These are phyloP conservation scores for Amphicarpaea edgeworthii DNA, from an alignment of 306 rosid genomes.

Conservation along the genomic window DNA sequence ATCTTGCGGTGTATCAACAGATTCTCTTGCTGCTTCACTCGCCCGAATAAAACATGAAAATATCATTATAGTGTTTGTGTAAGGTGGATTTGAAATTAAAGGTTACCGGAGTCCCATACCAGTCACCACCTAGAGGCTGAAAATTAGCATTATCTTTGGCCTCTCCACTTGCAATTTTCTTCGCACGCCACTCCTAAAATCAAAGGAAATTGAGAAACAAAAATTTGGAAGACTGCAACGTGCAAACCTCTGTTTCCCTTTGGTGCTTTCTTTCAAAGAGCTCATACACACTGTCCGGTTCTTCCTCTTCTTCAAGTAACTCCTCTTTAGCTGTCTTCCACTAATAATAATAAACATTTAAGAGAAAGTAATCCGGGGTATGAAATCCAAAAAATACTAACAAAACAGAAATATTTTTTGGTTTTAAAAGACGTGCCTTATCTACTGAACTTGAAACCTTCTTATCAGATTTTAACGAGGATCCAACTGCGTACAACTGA, in stretches of 20 bases:
- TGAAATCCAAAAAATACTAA: background rate
- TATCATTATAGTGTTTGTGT: conserved; percentile 27
- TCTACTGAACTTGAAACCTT: conserved; percentile 91
- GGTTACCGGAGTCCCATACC: conserved; percentile 59
- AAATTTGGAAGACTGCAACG: conserved; percentile 11
- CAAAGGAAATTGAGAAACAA: conserved; percentile 49
- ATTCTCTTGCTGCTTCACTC: conserved; percentile 71
- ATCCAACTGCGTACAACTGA: conserved; percentile 69
- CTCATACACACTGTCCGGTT: conserved; percentile 78
- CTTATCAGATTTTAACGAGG: conserved; percentile 89
- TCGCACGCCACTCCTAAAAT: conserved; percentile 82
- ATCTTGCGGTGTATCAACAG: conserved; percentile 48
- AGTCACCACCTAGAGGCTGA: conserved; percentile 96
- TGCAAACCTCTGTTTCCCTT: conserved; percentile 86
- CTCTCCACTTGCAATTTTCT: conserved; percentile 92
- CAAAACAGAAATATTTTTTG: background rate
- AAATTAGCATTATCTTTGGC: conserved; percentile 96
- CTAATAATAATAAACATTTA: conserved; percentile 49
- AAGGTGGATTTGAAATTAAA: conserved; percentile 18
- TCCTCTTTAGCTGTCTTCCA: conserved; percentile 99
- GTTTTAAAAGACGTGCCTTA: conserved; percentile 59
- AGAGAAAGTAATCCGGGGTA: background rate
- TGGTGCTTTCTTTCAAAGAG: conserved; percentile 85
- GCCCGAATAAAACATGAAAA: conserved; percentile 56
- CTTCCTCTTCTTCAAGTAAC: conserved; percentile 91